Conservation (phyloP, 108 stramenopile genomes). For the Fragilariopsis cylindrus region DNA sequence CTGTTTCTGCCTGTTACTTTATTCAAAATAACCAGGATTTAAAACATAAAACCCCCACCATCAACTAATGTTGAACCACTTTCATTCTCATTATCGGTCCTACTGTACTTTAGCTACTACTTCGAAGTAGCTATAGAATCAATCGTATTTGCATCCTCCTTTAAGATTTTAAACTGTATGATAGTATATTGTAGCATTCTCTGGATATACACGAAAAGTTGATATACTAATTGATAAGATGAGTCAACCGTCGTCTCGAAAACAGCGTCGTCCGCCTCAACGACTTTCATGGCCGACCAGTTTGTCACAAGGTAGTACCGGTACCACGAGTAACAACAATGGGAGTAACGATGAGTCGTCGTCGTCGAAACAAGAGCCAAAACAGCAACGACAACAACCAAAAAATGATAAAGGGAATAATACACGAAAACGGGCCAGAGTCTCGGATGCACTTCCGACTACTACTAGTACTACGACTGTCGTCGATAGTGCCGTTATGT, state of each 20-base stretch:
- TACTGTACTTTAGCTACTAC: no score
- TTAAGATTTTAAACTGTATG: no score
- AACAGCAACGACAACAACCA: background rate
- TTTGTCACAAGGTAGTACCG: conserved; percentile 5
- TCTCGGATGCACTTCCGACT: background rate
- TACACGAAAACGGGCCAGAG: conserved; percentile 24
- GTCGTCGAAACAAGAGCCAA: background rate
- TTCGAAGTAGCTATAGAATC: no score
- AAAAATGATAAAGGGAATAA: background rate
- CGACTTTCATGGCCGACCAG: conserved; percentile 36
- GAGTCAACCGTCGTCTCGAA: conserved; percentile 13
- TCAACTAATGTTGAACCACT: no score
- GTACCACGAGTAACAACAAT: background rate
- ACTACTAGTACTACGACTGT: background rate
- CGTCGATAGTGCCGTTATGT: conserved; percentile 25
- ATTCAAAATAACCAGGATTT: no score
- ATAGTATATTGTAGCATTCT: no score
- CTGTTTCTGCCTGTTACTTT: no score
- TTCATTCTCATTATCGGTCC: no score
- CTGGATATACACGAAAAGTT: no score
- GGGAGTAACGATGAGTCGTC: background rate
- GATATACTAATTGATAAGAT: background rate
- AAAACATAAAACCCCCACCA: no score
- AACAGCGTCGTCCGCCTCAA: conserved; percentile 14
- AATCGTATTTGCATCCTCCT: no score